Evolutionary conservation across 441 rosid genomes (phyloP), one percentile per base, ranked within the genome.

Genomic region (Gossypium aridum): DNA sequence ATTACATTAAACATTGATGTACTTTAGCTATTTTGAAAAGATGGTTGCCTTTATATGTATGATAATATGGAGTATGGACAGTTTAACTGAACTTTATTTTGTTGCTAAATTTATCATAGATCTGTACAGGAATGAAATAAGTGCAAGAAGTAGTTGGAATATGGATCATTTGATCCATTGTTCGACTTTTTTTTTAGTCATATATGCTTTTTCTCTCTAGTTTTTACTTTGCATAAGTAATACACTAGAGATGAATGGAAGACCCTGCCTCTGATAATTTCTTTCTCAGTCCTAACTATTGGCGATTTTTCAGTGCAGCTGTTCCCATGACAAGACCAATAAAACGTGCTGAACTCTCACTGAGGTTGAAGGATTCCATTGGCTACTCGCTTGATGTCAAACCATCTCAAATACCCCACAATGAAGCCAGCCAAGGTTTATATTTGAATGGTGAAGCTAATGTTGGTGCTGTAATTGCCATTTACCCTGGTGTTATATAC

Each of bases 401-500:
- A 78, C 89, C 89, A 76, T 94, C 98, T 8, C 84, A 73, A 77
- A 86, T 90, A 79, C 87, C 89, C 67, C 92, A 88, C 76, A 78
- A 86, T 77, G 97, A 88, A 19, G 94, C 93, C 0, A 89, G 95
- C 60, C 88, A 76, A 68, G 95, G 97, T 72, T 92, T 93, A 75
- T 94, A 87, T 83, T 60, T 92, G 75, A 79, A 80, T 9, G 97
- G 98, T 9, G 88, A 89, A 84, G 97, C 94, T 62, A 88, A 85
- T 72, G 89, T 83, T 26, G 98, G 97, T 77, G 64, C 92, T 71
- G 87, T 94, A 34, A 77, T 94, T 79, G 94, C 97, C 63, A 71
- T 92, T 1, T 94, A 94, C 83, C 97, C 97, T 56, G 97, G 98
- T 67, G 86, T 90, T 53, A 76, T 92, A 51, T 90, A 89, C 78